Conservation (phyloP, 2,329 filamentous ascomycete genomes). For the Sclerotinia borealis region DNA sequence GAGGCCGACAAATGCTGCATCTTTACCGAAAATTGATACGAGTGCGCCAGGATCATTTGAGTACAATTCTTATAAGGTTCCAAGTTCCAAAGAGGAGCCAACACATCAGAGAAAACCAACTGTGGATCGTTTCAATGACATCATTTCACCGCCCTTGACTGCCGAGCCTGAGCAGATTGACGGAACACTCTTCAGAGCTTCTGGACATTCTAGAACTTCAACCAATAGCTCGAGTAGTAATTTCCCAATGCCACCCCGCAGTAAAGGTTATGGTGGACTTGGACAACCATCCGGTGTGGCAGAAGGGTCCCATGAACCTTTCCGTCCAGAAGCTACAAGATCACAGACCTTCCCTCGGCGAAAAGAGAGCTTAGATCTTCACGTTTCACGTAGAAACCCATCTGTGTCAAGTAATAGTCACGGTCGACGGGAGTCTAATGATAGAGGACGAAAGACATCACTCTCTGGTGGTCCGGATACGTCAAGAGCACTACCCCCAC, state of each 20-base stretch:
- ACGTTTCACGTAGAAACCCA: not conserved
- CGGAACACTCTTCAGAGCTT: constrained; percentile 20
- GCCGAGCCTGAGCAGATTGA: constrained; percentile 13
- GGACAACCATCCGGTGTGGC: constrained; percentile 40
- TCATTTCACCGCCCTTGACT: constrained; percentile 10
- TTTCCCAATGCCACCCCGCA: constrained; percentile 31
- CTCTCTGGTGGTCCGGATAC: constrained; percentile 29
- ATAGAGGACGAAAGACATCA: constrained; percentile 23
- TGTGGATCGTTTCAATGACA: constrained; percentile 19
- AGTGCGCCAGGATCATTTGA: constrained; percentile 64
- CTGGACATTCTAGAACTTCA: constrained; percentile 23
- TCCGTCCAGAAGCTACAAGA: constrained; percentile 30
- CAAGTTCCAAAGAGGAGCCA: constrained; percentile 19
- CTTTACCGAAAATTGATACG: constrained; percentile 58
- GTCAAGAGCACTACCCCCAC: constrained; percentile 28
- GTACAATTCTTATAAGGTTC: constrained; percentile 33
- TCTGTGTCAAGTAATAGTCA: not conserved
- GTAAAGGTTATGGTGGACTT: constrained; percentile 54
- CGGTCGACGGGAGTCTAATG: not conserved
- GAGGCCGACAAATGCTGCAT: constrained; percentile 41
- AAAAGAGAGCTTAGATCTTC: constrained; percentile 18
- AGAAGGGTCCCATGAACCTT: constrained; percentile 35
- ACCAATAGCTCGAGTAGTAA: constrained; percentile 22
- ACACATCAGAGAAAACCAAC: constrained; percentile 29
- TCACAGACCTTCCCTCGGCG: constrained; percentile 32